Evolutionary conservation across 441 rosid genomes (phyloP).

Genomic region (Populus hybrid): DNA sequence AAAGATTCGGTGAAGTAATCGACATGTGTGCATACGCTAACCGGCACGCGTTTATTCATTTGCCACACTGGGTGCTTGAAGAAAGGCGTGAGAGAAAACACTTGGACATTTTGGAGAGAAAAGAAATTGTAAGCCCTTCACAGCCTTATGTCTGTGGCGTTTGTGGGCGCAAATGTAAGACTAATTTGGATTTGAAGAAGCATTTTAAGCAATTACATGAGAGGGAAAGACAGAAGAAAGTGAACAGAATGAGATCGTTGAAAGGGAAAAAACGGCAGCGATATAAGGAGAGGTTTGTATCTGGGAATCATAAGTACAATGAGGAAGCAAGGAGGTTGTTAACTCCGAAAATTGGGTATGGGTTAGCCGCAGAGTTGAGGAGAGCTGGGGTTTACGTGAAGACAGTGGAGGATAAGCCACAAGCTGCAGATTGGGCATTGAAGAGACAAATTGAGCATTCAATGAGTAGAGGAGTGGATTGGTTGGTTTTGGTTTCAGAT

Average conservation of each 20-base stretch:
- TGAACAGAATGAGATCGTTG: conserved; percentile 67
- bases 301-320: conserved; percentile 72
- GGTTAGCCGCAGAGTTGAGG: conserved; percentile 66
- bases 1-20: conserved; percentile 57
- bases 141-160: conserved; percentile 64
- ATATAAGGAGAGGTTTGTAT: conserved; percentile 58
- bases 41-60: conserved; percentile 82
- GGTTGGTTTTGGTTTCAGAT: conserved; percentile 83
- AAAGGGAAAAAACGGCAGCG: conserved; percentile 81
- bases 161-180: conserved; percentile 80
- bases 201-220: conserved; percentile 90
- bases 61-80: conserved; percentile 69
- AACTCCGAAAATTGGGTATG: conserved; percentile 67
- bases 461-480: conserved; percentile 78
- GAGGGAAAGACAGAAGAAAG: conserved; percentile 78
- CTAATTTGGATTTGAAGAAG: conserved; percentile 69
- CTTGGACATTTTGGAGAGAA: conserved; percentile 63
- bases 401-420: conserved; percentile 90
- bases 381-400: conserved; percentile 81
- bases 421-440: conserved; percentile 96
- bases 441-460: conserved; percentile 89
- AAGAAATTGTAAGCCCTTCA: conserved; percentile 36
- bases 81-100: conserved; percentile 60
- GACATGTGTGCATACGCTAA: conserved; percentile 89
- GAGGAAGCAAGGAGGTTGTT: conserved; percentile 67